Conservation (phyloP, 2,329 filamentous ascomycete genomes). For the Didymella exigua region DNA sequence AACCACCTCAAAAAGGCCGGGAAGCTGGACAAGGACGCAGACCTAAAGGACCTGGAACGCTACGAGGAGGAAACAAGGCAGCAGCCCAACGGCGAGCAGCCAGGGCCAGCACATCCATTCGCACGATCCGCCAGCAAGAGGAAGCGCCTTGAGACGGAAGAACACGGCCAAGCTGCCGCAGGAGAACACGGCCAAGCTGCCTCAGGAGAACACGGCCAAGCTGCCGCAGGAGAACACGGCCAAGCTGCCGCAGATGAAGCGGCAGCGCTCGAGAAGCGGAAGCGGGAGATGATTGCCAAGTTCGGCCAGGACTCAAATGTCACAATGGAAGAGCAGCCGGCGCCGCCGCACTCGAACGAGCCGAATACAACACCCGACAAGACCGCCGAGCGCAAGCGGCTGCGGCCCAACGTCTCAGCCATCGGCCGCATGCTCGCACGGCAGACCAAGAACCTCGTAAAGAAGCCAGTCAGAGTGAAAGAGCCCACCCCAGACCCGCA, state of each 20-base stretch:
- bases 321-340: slow-evolving; percentile 1
- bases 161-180: background rate
- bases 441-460: slow-evolving; percentile 32
- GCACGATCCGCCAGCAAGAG: slow-evolving; percentile 26
- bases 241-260: slow-evolving; percentile 12
- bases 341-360: background rate
- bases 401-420: slow-evolving; percentile 34
- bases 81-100: background rate
- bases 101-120: slow-evolving; percentile 14
- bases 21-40: slow-evolving; percentile 57
- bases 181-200: no score
- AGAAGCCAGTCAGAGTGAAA: slow-evolving; percentile 27
- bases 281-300: slow-evolving; percentile 31
- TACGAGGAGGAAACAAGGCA: slow-evolving; percentile 46
- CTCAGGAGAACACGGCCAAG: background rate
- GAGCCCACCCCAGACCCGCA: slow-evolving; percentile 33
- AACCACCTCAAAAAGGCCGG: slow-evolving; percentile 60
- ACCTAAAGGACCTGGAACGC: slow-evolving; percentile 57
- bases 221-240: background rate
- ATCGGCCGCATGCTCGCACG: slow-evolving; percentile 40
- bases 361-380: slow-evolving; percentile 8
- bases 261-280: slow-evolving; percentile 30
- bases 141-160: slow-evolving; percentile 32
- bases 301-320: slow-evolving; percentile 13
- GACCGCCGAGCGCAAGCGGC: slow-evolving; percentile 27